Evolutionary conservation across 1,139 yeast species (phyloP).

Genomic region (Yarrowia galli): DNA sequence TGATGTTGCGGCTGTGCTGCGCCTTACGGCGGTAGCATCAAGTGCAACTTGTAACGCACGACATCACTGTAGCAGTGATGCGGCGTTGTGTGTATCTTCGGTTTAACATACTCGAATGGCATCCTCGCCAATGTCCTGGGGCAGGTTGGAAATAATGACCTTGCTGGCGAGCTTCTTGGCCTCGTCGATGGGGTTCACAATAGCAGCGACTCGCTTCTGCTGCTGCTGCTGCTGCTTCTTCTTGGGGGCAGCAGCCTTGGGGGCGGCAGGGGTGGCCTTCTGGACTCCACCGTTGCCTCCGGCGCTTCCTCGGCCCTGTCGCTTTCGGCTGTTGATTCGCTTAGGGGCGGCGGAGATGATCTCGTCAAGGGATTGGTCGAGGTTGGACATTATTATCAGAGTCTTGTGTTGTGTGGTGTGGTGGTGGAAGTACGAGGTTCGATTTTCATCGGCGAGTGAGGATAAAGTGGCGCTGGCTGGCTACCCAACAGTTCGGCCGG

Average conservation of each 20-base stretch:
- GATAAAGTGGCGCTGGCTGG: constrained; percentile 24
- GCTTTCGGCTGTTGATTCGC: constrained; percentile 47
- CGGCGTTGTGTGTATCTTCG: not conserved
- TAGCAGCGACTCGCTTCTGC: constrained; percentile 47
- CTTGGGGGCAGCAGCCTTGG: constrained; percentile 40
- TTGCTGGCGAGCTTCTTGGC: constrained; percentile 48
- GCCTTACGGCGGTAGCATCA: not conserved
- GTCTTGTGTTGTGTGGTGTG: constrained; percentile 6
- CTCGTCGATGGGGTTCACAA: constrained; percentile 46
- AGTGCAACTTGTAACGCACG: not conserved
- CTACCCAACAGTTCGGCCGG: constrained; percentile 6
- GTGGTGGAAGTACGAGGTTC: constrained; percentile 19
- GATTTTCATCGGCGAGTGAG: constrained; percentile 17
- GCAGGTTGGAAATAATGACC: constrained; percentile 51
- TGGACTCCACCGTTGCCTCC: constrained; percentile 41
- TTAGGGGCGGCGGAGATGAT: constrained; percentile 74
- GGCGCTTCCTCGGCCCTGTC: constrained; percentile 42
- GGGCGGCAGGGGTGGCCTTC: constrained; percentile 44
- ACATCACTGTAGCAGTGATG: not conserved
- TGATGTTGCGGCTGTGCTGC: constrained; percentile 5
- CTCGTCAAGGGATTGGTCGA: constrained; percentile 95
- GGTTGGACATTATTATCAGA: constrained; percentile 57
- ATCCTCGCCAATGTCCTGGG: constrained; percentile 37
- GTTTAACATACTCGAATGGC: constrained; percentile 39
- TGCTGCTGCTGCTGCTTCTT: constrained; percentile 45